phyloP scores from a whole-genome alignment of 805 yeast genomes.

The Vanderwaltozyma verrucispora region DNA sequence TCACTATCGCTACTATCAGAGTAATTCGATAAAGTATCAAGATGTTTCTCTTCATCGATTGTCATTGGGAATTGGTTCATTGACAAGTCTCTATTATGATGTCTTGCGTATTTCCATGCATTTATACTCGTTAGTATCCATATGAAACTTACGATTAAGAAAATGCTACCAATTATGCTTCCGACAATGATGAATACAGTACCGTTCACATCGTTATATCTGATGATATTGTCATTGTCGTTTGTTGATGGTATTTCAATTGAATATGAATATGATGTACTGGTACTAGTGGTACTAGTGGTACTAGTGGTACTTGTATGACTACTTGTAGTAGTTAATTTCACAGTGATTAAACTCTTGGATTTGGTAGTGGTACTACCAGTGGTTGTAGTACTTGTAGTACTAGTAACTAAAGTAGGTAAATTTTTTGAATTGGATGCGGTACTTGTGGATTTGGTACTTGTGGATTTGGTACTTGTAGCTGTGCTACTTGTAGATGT shows the following conservation, averaged over 20 bases:
- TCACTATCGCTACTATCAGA: slow-evolving; percentile 13
- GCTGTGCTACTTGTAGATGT: neutral
- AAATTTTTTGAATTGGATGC: too few relatives aligned
- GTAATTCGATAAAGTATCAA: neutral
- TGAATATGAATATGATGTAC: slow-evolving; percentile 2
- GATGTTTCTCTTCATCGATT: too few relatives aligned
- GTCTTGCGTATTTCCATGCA: slow-evolving; percentile 21
- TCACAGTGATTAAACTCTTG: too few relatives aligned
- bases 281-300: neutral
- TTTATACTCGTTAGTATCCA: slow-evolving; percentile 18
- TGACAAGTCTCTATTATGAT: too few relatives aligned
- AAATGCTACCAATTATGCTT: slow-evolving; percentile 46
- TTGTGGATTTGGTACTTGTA: neutral
- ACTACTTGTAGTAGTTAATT: neutral
- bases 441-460: neutral
- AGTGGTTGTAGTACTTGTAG: neutral
- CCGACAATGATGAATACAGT: slow-evolving; percentile 77
- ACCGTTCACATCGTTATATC: slow-evolving; percentile 45
- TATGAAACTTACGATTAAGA: slow-evolving; percentile 19
- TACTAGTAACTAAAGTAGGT: neutral
- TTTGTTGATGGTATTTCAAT: slow-evolving; percentile 16
- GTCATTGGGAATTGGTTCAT: too few relatives aligned
- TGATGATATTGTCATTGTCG: slow-evolving; percentile 46
- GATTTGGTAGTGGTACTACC: neutral
- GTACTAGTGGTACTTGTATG: neutral